Evolutionary conservation across 306 rosid genomes (phyloP).

Genomic region (Acacia acuminata): DNA sequence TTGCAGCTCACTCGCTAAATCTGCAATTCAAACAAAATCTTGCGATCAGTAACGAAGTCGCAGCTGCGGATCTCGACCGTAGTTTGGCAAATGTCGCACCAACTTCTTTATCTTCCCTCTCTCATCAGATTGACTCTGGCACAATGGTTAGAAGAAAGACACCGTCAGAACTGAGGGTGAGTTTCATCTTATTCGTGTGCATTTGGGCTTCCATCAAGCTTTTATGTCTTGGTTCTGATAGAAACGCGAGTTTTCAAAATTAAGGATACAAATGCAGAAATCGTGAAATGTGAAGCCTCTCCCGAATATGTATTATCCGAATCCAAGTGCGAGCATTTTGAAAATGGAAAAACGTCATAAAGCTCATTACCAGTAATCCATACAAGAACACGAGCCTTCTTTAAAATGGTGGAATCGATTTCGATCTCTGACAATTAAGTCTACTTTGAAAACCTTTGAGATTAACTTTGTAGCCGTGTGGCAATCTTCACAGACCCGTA

Average conservation of each 20-base stretch:
- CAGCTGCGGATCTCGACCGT: no score
- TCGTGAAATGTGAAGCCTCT: neutral
- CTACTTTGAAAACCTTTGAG: slow-evolving; percentile 41
- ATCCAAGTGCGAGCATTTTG: neutral
- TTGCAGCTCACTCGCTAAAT: no score
- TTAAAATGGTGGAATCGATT: slow-evolving; percentile 51
- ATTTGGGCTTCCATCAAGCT: no score
- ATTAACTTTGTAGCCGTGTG: slow-evolving; percentile 46
- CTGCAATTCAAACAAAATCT: no score
- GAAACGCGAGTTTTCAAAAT: no score
- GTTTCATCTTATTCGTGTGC: neutral
- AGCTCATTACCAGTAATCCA: slow-evolving; percentile 43
- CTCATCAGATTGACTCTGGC: no score
- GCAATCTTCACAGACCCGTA: slow-evolving; percentile 52
- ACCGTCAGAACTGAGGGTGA: slow-evolving; percentile 71
- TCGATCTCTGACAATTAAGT: slow-evolving; percentile 52
- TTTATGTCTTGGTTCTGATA: no score
- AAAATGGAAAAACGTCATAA: neutral
- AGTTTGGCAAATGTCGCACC: no score
- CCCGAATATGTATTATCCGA: neutral
- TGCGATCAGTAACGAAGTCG: no score
- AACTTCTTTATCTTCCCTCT: no score
- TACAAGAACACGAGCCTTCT: slow-evolving; percentile 43
- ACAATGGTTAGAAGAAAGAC: slow-evolving; percentile 63
- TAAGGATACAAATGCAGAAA: neutral